Evolutionary conservation across 2,329 filamentous ascomycete species (phyloP).

Genomic region (Botrytis elliptica): DNA sequence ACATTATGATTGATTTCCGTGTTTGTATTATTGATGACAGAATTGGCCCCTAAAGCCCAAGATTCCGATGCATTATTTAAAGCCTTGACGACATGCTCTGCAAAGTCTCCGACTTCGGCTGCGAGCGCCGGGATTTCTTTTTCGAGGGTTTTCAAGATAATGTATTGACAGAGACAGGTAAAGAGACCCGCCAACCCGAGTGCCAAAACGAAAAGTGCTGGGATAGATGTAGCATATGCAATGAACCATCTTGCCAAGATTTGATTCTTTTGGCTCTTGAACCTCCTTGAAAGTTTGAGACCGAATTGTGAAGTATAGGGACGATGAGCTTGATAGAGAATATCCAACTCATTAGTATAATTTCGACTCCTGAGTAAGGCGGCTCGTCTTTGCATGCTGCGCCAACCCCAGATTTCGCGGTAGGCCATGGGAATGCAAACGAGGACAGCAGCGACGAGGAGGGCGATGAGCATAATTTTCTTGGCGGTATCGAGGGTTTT

Average conservation of each 20-base stretch:
- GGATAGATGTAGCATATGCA: constrained; percentile 65
- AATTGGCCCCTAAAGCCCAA: constrained; percentile 65
- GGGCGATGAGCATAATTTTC: constrained; percentile 72
- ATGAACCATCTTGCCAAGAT: constrained; percentile 64
- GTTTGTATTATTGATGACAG: constrained; percentile 58
- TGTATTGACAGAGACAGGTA: constrained; percentile 65
- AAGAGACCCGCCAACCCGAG: constrained; percentile 66
- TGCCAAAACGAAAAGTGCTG: constrained; percentile 67
- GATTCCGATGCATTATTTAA: constrained; percentile 63
- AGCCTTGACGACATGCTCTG: constrained; percentile 60
- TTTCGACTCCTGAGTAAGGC: constrained; percentile 62
- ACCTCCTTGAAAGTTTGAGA: constrained; percentile 64
- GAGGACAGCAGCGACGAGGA: constrained; percentile 68
- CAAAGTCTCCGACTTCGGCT: constrained; percentile 62
- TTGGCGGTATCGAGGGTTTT: constrained; percentile 65
- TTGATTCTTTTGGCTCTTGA: constrained; percentile 62
- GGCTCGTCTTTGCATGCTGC: constrained; percentile 67
- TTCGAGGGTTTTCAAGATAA: constrained; percentile 61
- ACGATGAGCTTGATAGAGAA: constrained; percentile 82
- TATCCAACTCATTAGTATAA: constrained; percentile 74
- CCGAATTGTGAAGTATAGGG: constrained; percentile 73
- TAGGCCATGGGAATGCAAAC: constrained; percentile 78
- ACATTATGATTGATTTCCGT: constrained; percentile 78
- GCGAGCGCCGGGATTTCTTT: constrained; percentile 65
- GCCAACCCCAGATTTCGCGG: constrained; percentile 76